phyloP scores from a whole-genome alignment of 495 filamentous ascomycete genomes.

The Cairneyella variabilis region DNA sequence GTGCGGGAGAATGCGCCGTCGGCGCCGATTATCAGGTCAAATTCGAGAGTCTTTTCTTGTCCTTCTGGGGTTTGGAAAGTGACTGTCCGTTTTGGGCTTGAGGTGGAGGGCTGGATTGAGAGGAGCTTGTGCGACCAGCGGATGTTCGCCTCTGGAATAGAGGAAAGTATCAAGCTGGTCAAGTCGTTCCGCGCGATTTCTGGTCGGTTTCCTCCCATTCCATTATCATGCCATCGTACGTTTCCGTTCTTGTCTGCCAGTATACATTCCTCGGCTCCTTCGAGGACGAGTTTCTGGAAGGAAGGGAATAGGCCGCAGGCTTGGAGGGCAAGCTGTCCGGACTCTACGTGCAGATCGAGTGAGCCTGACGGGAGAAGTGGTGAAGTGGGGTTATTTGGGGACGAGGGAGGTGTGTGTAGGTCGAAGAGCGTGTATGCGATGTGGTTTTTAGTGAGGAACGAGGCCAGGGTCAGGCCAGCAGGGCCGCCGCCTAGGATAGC shows the following conservation, averaged over 20 bases:
- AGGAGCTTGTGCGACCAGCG: slow-evolving; percentile 45
- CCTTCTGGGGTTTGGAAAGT: too few relatives aligned
- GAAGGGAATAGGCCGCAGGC: slow-evolving; percentile 44
- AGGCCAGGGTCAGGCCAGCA: slow-evolving; percentile 49
- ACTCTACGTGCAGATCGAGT: slow-evolving; percentile 49
- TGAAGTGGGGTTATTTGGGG: background rate
- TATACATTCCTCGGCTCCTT: slow-evolving; percentile 44
- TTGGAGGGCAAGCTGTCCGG: slow-evolving; percentile 47
- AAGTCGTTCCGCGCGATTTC: slow-evolving; percentile 41
- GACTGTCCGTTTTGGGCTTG: too few relatives aligned
- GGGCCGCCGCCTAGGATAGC: slow-evolving; percentile 58
- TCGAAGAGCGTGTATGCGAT: slow-evolving; percentile 38
- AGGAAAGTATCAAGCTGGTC: slow-evolving; percentile 33
- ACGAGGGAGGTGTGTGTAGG: slow-evolving; percentile 33
- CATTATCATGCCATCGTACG: slow-evolving; percentile 14
- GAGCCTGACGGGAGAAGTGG: slow-evolving; percentile 36
- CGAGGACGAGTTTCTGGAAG: slow-evolving; percentile 40
- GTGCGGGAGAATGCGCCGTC: slow-evolving; percentile 45
- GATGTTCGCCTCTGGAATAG: slow-evolving; percentile 38
- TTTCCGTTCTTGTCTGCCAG: slow-evolving; percentile 34
- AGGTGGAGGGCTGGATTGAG: too few relatives aligned
- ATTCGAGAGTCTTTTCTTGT: slow-evolving; percentile 21
- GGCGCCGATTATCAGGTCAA: slow-evolving; percentile 42
- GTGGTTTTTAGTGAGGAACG: slow-evolving; percentile 37
- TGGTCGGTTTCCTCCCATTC: slow-evolving; percentile 26